Percentiles rank a stretch among this genome's conserved stretches.
phyloP scores from a whole-genome alignment of 306 rosid genomes.

The Delonix regia region DNA sequence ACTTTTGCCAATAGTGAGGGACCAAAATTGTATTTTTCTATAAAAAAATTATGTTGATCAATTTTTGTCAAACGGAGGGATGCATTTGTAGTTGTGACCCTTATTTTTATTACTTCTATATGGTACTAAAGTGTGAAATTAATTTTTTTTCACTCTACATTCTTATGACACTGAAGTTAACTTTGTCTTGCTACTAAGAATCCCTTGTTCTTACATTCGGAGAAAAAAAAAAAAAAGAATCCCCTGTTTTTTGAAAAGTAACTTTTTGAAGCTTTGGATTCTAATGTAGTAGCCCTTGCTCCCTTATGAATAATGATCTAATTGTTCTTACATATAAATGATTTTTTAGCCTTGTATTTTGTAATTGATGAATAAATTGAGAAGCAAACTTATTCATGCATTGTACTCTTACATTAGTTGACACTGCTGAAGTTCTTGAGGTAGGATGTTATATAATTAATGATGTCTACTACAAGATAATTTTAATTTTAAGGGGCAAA shows the following conservation, averaged over 20 bases:
- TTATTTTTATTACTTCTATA: neutral
- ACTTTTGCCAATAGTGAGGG: no score
- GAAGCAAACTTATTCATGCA: constrained; percentile 6
- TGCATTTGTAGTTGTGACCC: neutral
- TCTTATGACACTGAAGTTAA: no score
- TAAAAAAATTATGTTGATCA: neutral
- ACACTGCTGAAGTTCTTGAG: constrained; percentile 63
- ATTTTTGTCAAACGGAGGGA: neutral
- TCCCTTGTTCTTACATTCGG: no score
- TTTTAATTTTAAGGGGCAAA: no score
- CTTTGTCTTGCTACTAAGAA: no score
- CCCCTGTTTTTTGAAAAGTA: no score
- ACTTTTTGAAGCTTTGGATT: no score
- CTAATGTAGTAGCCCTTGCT: no score
- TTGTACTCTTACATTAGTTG: constrained; percentile 18
- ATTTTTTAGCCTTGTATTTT: neutral
- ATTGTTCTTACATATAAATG: neutral
- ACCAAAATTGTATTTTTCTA: no score
- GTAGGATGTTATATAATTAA: constrained; percentile 67
- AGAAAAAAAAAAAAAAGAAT: no score
- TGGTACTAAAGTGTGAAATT: neutral
- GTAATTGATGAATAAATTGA: neutral
- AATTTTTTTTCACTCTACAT: neutral
- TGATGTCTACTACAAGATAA: no score
- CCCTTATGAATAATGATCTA: no score